These are phyloP conservation scores for Suillus variegatus DNA, from an alignment of 768 basidiomycete genomes.

Conservation along the genomic window DNA sequence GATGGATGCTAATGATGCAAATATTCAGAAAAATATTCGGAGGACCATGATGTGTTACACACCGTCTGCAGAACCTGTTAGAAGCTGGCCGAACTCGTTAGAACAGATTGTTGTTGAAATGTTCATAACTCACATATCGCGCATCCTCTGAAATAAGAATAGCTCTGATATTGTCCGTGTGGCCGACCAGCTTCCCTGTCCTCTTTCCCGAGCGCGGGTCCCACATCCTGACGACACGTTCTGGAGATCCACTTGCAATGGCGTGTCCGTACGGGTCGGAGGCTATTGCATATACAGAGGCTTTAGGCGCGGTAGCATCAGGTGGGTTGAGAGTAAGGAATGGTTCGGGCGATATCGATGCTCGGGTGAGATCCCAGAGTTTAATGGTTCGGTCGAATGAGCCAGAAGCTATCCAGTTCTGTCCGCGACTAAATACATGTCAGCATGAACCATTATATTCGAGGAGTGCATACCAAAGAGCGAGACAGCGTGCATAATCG, in stretches of 20 bases:
- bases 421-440: conserved; percentile 56
- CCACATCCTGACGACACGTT: conserved; percentile 89
- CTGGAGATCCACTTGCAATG: conserved; percentile 89
- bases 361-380: conserved; percentile 81
- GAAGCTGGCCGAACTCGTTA: conserved; percentile 44
- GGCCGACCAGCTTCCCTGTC: conserved; percentile 86
- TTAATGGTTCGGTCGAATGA: conserved; percentile 95
- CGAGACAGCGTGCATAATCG: conserved; percentile 86
- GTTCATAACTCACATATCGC: conserved; percentile 68
- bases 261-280: conserved; percentile 78
- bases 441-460: conserved; percentile 14
- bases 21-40: conserved; percentile 10
- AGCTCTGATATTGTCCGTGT: conserved; percentile 95
- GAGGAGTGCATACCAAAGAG: conserved; percentile 55
- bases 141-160: conserved; percentile 90
- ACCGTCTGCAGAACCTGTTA: conserved; percentile 83
- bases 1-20: conserved; percentile 56
- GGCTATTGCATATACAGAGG: conserved; percentile 76
- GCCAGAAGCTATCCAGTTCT: conserved; percentile 89
- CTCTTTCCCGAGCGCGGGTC: conserved; percentile 87
- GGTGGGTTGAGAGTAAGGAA: conserved; percentile 68
- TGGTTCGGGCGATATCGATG: conserved; percentile 44
- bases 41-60: conserved; percentile 11
- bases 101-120: neutral
- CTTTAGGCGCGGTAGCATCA: conserved; percentile 66